These are phyloP conservation scores for Mallotus japonicus DNA, from an alignment of 441 rosid species.

Conservation along the genomic window DNA sequence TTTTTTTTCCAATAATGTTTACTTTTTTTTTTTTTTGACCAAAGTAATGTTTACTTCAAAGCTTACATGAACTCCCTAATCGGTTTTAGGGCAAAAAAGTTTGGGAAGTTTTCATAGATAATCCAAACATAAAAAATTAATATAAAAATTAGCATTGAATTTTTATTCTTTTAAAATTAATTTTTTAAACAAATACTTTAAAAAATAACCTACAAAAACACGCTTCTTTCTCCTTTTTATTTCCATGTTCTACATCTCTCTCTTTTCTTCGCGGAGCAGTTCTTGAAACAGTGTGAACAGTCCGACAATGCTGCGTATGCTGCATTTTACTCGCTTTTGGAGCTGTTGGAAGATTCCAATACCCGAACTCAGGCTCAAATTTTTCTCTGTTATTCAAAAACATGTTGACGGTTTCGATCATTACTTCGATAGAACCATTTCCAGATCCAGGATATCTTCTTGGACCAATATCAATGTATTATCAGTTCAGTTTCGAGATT, in stretches of 20 bases:
- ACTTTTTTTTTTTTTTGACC: too few relatives aligned
- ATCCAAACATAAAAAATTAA: too few relatives aligned
- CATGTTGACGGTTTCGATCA: constrained; percentile 44
- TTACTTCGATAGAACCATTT: constrained; percentile 62
- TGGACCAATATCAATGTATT: constrained; percentile 66
- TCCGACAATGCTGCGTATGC: constrained; percentile 82
- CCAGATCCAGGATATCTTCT: constrained; percentile 65
- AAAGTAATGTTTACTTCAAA: too few relatives aligned
- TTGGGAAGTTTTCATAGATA: too few relatives aligned
- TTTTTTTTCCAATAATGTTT: too few relatives aligned
- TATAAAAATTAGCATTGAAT: too few relatives aligned
- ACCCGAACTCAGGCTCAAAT: constrained; percentile 50
- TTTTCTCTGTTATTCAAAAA: constrained; percentile 57
- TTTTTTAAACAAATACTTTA: too few relatives aligned
- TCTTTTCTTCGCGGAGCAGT: constrained; percentile 42
- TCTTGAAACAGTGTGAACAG: constrained; percentile 60
- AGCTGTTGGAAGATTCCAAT: constrained; percentile 64
- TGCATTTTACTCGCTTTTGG: constrained; percentile 57
- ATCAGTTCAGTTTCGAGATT: background rate
- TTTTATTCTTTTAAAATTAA: too few relatives aligned
- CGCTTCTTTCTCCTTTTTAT: too few relatives aligned
- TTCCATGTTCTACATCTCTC: background rate
- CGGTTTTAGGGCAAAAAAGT: too few relatives aligned
- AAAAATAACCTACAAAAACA: too few relatives aligned
- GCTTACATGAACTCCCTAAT: too few relatives aligned